phyloP scores from a whole-genome alignment of 495 filamentous ascomycete species.

The Diplogelasinospora grovesii region DNA sequence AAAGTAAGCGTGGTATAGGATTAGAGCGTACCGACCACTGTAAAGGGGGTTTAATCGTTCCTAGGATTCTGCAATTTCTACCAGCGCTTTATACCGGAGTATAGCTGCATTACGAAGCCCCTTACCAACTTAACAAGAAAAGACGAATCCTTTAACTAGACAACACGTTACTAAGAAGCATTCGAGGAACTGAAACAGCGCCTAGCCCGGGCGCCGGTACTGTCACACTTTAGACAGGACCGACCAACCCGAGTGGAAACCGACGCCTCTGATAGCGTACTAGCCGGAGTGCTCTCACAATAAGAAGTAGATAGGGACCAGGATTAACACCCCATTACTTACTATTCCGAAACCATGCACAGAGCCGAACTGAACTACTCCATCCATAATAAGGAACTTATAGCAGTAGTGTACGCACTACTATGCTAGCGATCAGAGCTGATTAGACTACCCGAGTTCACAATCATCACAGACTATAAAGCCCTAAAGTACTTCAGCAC shows the following conservation, averaged over 20 bases:
- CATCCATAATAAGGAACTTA: slow-evolving; percentile 7
- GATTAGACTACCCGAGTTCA: neutral
- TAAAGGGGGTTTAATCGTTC: slow-evolving; percentile 5
- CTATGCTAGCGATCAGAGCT: neutral
- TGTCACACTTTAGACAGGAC: neutral
- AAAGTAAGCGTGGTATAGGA: neutral
- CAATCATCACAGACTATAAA: too few species aligned
- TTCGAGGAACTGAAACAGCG: neutral
- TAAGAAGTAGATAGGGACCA: neutral
- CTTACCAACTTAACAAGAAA: slow-evolving; percentile 3
- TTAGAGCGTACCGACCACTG: neutral
- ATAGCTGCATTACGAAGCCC: slow-evolving; percentile 1
- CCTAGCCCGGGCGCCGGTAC: neutral
- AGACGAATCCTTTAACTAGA: neutral
- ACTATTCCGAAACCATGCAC: neutral
- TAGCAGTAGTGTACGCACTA: neutral
- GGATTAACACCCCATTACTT: slow-evolving; percentile 1
- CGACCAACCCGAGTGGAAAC: too few species aligned
- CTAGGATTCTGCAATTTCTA: slow-evolving; percentile 10
- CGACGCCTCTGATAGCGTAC: neutral
- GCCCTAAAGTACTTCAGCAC: neutral
- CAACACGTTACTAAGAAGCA: neutral
- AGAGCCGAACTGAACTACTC: too few species aligned
- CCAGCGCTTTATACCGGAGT: slow-evolving; percentile 4
- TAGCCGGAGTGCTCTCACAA: neutral